These are phyloP conservation scores for Fusarium brachygibbosum DNA, from an alignment of 2,329 filamentous ascomycete genomes.

Conservation along the genomic window DNA sequence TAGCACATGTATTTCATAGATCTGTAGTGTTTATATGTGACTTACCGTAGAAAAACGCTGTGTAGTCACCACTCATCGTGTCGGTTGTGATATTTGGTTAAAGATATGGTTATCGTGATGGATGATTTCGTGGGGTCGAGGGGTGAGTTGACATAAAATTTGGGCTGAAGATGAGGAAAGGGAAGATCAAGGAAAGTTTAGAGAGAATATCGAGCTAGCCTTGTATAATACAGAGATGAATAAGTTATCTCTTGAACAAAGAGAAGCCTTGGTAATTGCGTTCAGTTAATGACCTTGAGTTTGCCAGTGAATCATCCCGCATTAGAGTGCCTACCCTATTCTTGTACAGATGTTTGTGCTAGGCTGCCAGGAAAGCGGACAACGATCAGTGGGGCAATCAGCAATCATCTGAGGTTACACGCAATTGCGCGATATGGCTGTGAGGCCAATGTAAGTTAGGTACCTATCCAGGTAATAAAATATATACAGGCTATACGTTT, in stretches of 20 bases:
- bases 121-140: background rate
- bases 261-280: background rate
- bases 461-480: too few relatives aligned
- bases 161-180: background rate
- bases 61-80: constrained; percentile 59
- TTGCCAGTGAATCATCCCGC: constrained; percentile 25
- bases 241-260: background rate
- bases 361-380: background rate
- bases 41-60: constrained; percentile 71
- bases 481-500: background rate
- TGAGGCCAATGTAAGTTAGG: background rate
- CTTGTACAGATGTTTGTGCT: background rate
- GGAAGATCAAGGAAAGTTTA: background rate
- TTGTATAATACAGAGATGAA: background rate
- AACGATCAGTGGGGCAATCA: constrained; percentile 30
- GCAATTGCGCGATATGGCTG: background rate
- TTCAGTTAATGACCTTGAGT: background rate
- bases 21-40: background rate
- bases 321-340: constrained; percentile 26
- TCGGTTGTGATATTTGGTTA: background rate
- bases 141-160: background rate
- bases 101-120: background rate
- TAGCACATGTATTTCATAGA: background rate
- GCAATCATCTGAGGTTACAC: constrained; percentile 1
- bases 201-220: background rate